Conservation (phyloP, 768 basidiomycete genomes). For the Lentinula sp. region DNA sequence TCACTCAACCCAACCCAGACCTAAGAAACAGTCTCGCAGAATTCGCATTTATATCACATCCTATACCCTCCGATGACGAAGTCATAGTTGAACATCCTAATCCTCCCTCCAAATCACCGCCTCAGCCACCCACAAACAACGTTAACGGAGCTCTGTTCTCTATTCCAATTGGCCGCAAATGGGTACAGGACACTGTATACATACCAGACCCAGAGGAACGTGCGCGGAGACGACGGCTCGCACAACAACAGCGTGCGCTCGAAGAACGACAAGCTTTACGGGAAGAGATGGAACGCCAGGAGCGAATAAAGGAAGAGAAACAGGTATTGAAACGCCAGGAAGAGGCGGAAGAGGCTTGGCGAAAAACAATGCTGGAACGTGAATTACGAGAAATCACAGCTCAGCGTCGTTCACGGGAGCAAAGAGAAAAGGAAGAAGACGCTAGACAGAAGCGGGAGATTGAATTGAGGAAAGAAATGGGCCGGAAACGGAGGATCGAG, state of each 20-base stretch:
- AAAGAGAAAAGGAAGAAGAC: slow-evolving; percentile 39
- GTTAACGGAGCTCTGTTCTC: slow-evolving; percentile 9
- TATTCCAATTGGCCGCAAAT: slow-evolving; percentile 29
- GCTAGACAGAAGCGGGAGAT: slow-evolving; percentile 35
- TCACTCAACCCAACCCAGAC: slow-evolving; percentile 7
- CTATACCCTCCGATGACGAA: slow-evolving; percentile 18
- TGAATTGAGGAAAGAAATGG: slow-evolving; percentile 39
- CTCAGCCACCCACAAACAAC: slow-evolving; percentile 10
- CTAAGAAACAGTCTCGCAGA: slow-evolving; percentile 30
- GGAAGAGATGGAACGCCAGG: slow-evolving; percentile 40
- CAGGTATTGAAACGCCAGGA: slow-evolving; percentile 34
- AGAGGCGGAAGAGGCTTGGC: slow-evolving; percentile 35
- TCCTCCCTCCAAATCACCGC: slow-evolving; percentile 3
- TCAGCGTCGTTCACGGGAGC: slow-evolving; percentile 31
- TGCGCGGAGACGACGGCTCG: slow-evolving; percentile 16
- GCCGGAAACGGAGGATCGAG: slow-evolving; percentile 42
- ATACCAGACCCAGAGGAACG: slow-evolving; percentile 17
- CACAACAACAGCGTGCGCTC: slow-evolving; percentile 24
- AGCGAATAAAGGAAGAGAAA: slow-evolving; percentile 32
- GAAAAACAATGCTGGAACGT: slow-evolving; percentile 31
- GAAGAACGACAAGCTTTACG: slow-evolving; percentile 37
- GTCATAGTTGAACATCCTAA: slow-evolving; percentile 16
- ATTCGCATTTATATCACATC: slow-evolving; percentile 32
- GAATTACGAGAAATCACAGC: slow-evolving; percentile 31
- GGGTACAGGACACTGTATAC: slow-evolving; percentile 21